Evolutionary conservation across 805 yeast genomes (phyloP), one percentile per base, ranked within the genome.

Genomic region (Cyberlindnera saturnus): DNA sequence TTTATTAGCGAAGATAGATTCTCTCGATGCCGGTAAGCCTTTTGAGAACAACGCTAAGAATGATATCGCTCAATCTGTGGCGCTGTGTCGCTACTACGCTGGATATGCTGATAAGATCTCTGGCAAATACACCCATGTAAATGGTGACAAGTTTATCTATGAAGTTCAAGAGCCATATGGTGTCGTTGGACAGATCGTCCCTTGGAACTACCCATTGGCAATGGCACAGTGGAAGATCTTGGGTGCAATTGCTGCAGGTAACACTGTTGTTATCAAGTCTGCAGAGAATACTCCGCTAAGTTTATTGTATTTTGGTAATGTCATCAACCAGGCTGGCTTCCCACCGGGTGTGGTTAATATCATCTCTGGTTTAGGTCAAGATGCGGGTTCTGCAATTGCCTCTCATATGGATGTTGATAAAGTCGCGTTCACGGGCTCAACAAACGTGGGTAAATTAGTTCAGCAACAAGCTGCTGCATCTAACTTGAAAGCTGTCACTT

Each of bases 171-270:
- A 81, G 64, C 90, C 90, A 49, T 69, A 82, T 58, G 90, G 90
- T 59, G 85, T 83, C 32, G 82, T 86, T 66, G 90, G 89, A 47
- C 86, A 82, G 65, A 81, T 84, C 49, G 83, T 84, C 50, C 90
- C 93, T 61, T 84, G 90, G 90, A 84, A 84, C 62, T 84, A 84
- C 74, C 93, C 93, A 54, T 67, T 84, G 47, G 74, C 84, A 65
- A 83, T 84, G 86, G 76, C 81, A 62, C 66, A 83, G 32, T 84
- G 91, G 91, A 84, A 84, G 60, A 68, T 83, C 46, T 85, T 82
- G 45, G 86, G 89, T 44, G 87, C 86, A 42, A 66, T 83, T 53
- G 85, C 86, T 39, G 78, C 87, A 53, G 89, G 89, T 65, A 82
- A 83, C 67, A 74, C 84, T 34, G 70, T 81, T 51, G 81, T 84